A percentile compares a stretch with the other conserved stretches of the same genome.
phyloP scores from a whole-genome alignment of 164 flowering plant species.

The Macadamia integrifolia region DNA sequence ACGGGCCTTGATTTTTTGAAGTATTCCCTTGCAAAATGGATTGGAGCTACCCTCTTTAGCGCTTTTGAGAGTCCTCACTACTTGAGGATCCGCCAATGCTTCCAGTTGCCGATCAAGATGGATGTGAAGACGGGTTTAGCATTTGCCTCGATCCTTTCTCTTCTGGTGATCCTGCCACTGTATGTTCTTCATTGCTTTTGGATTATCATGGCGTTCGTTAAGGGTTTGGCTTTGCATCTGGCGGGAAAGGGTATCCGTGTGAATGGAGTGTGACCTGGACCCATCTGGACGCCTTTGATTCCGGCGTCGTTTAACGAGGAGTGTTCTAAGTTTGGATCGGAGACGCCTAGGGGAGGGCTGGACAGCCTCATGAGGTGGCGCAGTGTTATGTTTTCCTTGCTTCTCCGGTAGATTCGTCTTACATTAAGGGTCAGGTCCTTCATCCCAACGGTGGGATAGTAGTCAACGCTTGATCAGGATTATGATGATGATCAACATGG shows the following conservation, averaged over 20 bases:
- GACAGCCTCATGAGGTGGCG: constrained; percentile 67
- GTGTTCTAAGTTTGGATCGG: constrained; percentile 37
- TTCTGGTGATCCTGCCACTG: constrained; percentile 48
- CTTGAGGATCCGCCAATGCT: constrained; percentile 1
- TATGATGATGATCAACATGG: too few relatives aligned
- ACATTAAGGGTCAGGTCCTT: constrained; percentile 63
- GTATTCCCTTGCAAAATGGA: too few relatives aligned
- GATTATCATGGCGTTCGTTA: constrained; percentile 63
- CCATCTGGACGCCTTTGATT: constrained; percentile 71
- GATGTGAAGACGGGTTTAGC: constrained; percentile 49
- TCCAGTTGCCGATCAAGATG: constrained; percentile 17
- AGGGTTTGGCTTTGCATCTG: constrained; percentile 57
- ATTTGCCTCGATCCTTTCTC: constrained; percentile 62
- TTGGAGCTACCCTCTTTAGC: too few relatives aligned
- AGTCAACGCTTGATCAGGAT: too few relatives aligned
- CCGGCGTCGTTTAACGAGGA: constrained; percentile 57
- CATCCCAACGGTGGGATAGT: constrained; percentile 64
- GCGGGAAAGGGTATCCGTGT: constrained; percentile 63
- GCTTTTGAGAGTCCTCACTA: too few relatives aligned
- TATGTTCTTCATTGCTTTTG: constrained; percentile 13
- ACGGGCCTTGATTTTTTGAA: too few relatives aligned
- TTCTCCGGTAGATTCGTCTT: constrained; percentile 44
- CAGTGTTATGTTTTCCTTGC: constrained; percentile 72
- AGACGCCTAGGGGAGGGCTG: constrained; percentile 82
- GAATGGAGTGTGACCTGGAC: constrained; percentile 78